Evolutionary conservation across 129 eudicot species (phyloP).

Genomic region (Helianthus annuus): DNA sequence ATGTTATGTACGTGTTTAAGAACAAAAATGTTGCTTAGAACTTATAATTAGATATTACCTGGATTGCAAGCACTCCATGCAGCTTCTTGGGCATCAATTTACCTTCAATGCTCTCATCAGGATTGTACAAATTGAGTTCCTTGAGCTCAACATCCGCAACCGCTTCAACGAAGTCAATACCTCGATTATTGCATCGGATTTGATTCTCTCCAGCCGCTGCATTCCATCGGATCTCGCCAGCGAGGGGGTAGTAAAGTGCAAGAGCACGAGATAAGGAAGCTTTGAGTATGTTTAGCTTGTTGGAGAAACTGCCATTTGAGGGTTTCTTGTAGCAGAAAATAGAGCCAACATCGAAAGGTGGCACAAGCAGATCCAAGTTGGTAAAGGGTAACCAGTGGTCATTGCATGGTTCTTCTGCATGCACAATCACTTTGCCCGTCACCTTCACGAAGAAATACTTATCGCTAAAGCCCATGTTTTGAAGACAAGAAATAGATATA

Average conservation of each 20-base stretch:
- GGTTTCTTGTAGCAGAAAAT: conserved; percentile 48
- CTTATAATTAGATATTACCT: no score
- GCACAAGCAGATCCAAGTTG: conserved; percentile 58
- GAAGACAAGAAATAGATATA: background rate
- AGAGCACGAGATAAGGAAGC: conserved; percentile 44
- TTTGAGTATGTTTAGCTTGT: conserved; percentile 28
- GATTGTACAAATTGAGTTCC: conserved; percentile 47
- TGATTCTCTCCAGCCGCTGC: conserved; percentile 42
- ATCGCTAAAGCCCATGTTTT: background rate
- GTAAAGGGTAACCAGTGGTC: conserved; percentile 56
- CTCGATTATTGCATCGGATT: conserved; percentile 51
- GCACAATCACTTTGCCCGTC: conserved; percentile 33
- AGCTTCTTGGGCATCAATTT: conserved; percentile 47
- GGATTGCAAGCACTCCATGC: conserved; percentile 43
- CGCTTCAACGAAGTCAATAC: conserved; percentile 50
- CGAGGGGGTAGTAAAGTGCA: conserved; percentile 28
- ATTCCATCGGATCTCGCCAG: conserved; percentile 38
- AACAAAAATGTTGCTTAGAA: no score
- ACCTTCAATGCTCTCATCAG: conserved; percentile 49
- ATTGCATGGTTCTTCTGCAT: conserved; percentile 37
- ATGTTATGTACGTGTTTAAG: no score
- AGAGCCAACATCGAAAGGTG: conserved; percentile 48
- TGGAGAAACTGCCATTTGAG: conserved; percentile 10
- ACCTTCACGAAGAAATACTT: conserved; percentile 28
- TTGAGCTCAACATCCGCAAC: conserved; percentile 40